A percentile compares a stretch with the other conserved stretches of the same genome.
These are phyloP conservation scores for Malania oleifera DNA, from an alignment of 164 flowering plant species.

Conservation along the genomic window DNA sequence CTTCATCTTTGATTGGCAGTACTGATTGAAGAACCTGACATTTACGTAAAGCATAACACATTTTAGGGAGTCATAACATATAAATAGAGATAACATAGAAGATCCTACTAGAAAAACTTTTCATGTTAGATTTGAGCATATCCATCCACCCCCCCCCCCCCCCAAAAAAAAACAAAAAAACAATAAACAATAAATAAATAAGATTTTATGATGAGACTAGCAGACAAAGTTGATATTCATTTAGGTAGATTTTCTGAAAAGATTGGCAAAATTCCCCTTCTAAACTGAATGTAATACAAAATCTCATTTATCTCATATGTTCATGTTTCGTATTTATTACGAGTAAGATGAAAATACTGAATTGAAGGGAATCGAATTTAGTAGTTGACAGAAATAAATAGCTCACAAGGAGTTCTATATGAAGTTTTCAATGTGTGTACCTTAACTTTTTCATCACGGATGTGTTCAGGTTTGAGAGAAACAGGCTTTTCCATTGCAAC, in stretches of 20 bases:
- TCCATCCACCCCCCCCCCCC: no score
- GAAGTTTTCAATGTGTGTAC: no score
- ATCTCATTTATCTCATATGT: neutral
- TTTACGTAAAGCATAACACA: neutral
- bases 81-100: no score
- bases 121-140: no score
- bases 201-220: no score
- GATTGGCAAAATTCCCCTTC: neutral
- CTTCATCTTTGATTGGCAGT: slow-evolving; percentile 65
- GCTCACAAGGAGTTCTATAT: neutral
- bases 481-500: slow-evolving; percentile 9
- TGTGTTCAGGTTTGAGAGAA: slow-evolving; percentile 5
- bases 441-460: slow-evolving; percentile 9
- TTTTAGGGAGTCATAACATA: neutral
- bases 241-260: neutral
- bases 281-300: neutral
- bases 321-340: neutral
- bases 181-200: no score
- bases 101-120: no score
- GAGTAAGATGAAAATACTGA: neutral
- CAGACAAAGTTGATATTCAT: no score
- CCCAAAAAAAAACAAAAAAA: no score
- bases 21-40: slow-evolving; percentile 87
- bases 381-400: slow-evolving; percentile 3
- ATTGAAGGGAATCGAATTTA: no score